These are phyloP conservation scores for Diospyros lotus DNA, from an alignment of 148 eudicot species.

Conservation along the genomic window DNA sequence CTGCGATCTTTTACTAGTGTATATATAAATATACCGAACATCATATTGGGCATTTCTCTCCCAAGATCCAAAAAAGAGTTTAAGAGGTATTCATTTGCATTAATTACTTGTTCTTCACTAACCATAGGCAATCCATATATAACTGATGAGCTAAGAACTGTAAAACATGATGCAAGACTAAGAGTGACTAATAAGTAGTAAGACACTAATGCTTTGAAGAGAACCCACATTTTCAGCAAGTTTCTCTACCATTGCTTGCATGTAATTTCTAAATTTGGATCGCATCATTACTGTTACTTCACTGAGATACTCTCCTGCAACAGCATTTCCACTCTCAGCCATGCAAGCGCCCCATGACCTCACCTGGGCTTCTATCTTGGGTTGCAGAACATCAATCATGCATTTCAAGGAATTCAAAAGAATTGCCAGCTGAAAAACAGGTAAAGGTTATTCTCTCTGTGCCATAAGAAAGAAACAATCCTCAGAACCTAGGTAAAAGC, in stretches of 20 bases:
- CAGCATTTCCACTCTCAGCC: slow-evolving; percentile 37
- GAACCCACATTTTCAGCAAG: slow-evolving; percentile 62
- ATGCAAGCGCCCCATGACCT: slow-evolving; percentile 61
- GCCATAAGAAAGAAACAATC: not conserved
- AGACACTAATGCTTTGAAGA: not conserved
- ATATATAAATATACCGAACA: not conserved
- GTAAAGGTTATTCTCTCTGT: not conserved
- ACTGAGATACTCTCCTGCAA: slow-evolving; percentile 56
- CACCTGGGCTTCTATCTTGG: slow-evolving; percentile 56
- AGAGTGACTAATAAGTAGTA: not conserved
- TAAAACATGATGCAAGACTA: not conserved
- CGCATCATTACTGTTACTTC: slow-evolving; percentile 70
- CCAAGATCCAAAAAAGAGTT: too few species aligned
- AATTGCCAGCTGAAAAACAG: slow-evolving; percentile 52
- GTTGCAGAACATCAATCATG: slow-evolving; percentile 66
- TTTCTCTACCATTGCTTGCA: slow-evolving; percentile 64
- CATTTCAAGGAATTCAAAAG: slow-evolving; percentile 72
- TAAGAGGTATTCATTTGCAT: not conserved
- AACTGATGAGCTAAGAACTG: not conserved
- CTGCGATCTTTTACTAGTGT: not conserved
- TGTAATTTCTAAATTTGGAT: slow-evolving; percentile 63
- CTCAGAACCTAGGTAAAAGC: not conserved
- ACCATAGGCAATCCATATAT: not conserved
- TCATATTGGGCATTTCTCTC: not conserved
- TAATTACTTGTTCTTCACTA: not conserved